Percentiles rank a stretch among this genome's conserved stretches.
Conservation (phyloP, 768 basidiomycete genomes). For the Cystofilobasidium capitatum region DNA sequence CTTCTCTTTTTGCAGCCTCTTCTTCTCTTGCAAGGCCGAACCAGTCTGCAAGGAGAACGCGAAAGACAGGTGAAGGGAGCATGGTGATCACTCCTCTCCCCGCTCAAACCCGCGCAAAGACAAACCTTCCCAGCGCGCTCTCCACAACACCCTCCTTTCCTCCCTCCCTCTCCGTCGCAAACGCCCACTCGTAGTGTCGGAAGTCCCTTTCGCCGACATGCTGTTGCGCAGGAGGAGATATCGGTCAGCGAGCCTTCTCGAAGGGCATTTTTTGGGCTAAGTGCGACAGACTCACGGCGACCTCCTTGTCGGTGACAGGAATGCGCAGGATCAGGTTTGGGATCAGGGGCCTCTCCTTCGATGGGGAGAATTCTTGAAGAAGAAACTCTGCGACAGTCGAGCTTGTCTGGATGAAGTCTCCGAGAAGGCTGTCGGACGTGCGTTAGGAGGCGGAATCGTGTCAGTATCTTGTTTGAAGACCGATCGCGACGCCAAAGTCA, state of each 20-base stretch:
- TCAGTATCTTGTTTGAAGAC: too few species aligned
- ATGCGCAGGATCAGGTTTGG: not conserved
- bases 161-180: not conserved
- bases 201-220: not conserved
- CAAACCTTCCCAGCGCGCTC: not conserved
- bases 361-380: too few species aligned
- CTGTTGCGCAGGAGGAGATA: not conserved
- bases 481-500: not conserved
- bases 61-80: too few species aligned
- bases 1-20: too few species aligned
- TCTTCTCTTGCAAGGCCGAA: too few species aligned
- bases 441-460: not conserved
- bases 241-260: too few species aligned
- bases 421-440: not conserved
- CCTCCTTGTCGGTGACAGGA: not conserved
- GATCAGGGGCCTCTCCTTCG: not conserved
- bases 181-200: not conserved
- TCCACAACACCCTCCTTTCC: constrained; percentile 3
- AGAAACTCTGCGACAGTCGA: not conserved
- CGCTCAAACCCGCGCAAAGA: too few species aligned
- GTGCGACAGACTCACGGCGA: not conserved
- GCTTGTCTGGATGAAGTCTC: not conserved
- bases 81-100: too few species aligned
- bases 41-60: too few species aligned
- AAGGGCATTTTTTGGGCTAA: too few species aligned